phyloP scores from a whole-genome alignment of 495 filamentous ascomycete species.

The Tuber brumale region DNA sequence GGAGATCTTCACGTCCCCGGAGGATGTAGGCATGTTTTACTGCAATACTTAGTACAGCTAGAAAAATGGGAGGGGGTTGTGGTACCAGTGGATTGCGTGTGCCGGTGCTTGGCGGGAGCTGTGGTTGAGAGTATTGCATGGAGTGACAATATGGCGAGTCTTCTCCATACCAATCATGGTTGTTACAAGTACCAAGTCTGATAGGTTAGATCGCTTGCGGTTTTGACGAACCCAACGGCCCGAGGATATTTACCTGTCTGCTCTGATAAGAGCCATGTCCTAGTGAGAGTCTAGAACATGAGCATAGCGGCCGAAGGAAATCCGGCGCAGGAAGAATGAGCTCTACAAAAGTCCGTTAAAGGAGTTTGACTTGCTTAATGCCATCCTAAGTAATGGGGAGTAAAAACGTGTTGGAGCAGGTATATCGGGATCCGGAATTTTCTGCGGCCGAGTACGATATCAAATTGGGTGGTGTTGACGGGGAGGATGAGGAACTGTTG shows the following conservation, averaged over 20 bases:
- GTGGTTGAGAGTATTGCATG: conserved; percentile 84
- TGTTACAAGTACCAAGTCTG: neutral
- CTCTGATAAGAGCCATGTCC: conserved; percentile 14
- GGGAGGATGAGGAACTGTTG: conserved; percentile 6
- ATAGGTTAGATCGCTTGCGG: conserved; percentile 27
- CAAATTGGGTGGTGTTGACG: conserved; percentile 10
- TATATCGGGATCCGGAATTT: conserved; percentile 25
- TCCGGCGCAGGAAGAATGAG: conserved; percentile 20
- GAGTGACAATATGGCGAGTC: conserved; percentile 59
- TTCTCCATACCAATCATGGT: neutral
- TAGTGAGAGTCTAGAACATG: conserved; percentile 12
- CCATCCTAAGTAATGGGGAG: conserved; percentile 8
- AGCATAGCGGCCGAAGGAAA: conserved; percentile 20
- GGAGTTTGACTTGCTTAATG: conserved; percentile 28
- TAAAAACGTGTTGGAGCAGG: conserved; percentile 12
- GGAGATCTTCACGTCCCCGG: conserved; percentile 56
- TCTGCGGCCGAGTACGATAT: conserved; percentile 22
- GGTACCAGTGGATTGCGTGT: conserved; percentile 71
- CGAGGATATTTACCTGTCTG: conserved; percentile 15
- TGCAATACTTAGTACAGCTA: conserved; percentile 62
- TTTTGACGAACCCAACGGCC: conserved; percentile 16
- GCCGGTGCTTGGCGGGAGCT: conserved; percentile 70
- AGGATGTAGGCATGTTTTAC: conserved; percentile 61
- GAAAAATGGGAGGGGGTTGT: conserved; percentile 61
- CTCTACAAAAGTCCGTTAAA: conserved; percentile 22